phyloP scores from a whole-genome alignment of 345 rosid species.

The Orychophragmus violaceus region DNA sequence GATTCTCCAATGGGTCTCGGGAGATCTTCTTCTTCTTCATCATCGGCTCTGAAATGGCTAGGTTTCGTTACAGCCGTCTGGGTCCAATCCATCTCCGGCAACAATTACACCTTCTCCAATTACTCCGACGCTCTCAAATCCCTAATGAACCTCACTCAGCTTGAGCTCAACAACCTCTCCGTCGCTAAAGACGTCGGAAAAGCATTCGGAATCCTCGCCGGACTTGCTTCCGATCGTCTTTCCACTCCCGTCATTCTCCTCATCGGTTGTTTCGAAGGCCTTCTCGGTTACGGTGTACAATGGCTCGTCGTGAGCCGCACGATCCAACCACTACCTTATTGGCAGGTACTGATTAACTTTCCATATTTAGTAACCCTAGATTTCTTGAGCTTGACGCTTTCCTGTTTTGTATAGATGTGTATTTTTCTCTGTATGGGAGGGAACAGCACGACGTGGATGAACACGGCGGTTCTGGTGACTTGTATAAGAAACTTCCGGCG shows the following conservation, averaged over 20 bases:
- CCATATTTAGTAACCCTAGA: not conserved
- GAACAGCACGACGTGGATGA: constrained; percentile 68
- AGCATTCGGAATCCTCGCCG: constrained; percentile 61
- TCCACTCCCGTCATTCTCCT: constrained; percentile 40
- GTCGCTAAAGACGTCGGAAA: constrained; percentile 65
- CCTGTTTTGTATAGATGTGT: constrained; percentile 42
- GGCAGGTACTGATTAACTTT: constrained; percentile 39
- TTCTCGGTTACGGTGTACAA: constrained; percentile 58
- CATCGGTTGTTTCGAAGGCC: constrained; percentile 46
- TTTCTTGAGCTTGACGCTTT: not conserved
- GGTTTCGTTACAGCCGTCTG: constrained; percentile 58
- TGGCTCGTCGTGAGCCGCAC: constrained; percentile 61
- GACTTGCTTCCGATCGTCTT: constrained; percentile 45
- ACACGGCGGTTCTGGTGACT: constrained; percentile 62
- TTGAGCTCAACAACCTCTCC: constrained; percentile 48
- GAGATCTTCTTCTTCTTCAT: constrained; percentile 14
- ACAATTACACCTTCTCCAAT: constrained; percentile 61
- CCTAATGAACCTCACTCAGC: constrained; percentile 49
- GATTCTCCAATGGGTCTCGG: constrained; percentile 14
- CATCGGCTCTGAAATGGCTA: constrained; percentile 50
- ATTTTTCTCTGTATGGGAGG: constrained; percentile 55
- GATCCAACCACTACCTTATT: constrained; percentile 48
- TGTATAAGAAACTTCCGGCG: constrained; percentile 55
- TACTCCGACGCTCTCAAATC: constrained; percentile 57
- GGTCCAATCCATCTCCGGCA: constrained; percentile 59